These are phyloP conservation scores for Claviceps sp. DNA, from an alignment of 2,329 filamentous ascomycete genomes.

Conservation along the genomic window DNA sequence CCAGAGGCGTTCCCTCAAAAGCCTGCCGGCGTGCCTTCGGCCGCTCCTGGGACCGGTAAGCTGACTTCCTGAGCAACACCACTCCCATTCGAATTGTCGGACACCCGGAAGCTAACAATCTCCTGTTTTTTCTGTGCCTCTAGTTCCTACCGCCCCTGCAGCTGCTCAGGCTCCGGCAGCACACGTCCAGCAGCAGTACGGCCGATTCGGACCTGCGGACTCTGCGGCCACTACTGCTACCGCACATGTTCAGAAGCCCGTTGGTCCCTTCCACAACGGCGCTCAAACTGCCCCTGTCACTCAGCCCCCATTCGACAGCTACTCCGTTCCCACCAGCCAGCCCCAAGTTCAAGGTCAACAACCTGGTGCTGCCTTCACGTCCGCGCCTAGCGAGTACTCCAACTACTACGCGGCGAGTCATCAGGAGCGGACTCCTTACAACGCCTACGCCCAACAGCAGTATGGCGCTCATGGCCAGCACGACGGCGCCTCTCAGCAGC, in stretches of 20 bases:
- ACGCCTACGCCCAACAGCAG: slow-evolving; percentile 58
- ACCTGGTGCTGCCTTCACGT: slow-evolving; percentile 54
- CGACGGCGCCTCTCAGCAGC: slow-evolving; percentile 60
- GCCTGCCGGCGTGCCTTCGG: slow-evolving; percentile 26
- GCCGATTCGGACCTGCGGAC: slow-evolving; percentile 57
- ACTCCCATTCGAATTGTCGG: slow-evolving; percentile 3
- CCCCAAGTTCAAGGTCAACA: slow-evolving; percentile 41
- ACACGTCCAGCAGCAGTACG: slow-evolving; percentile 54
- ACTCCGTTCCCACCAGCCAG: slow-evolving; percentile 45
- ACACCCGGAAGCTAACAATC: slow-evolving; percentile 11
- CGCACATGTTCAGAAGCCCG: slow-evolving; percentile 58
- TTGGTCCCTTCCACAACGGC: slow-evolving; percentile 58
- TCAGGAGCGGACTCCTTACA: slow-evolving; percentile 61
- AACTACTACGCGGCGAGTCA: slow-evolving; percentile 74
- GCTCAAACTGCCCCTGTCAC: slow-evolving; percentile 48
- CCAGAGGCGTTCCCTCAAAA: slow-evolving; percentile 46
- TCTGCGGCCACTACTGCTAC: slow-evolving; percentile 31
- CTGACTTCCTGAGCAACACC: slow-evolving; percentile 8
- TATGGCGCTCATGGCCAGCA: slow-evolving; percentile 52
- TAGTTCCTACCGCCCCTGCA: slow-evolving; percentile 5
- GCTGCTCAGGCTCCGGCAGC: slow-evolving; percentile 37
- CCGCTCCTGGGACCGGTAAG: slow-evolving; percentile 21
- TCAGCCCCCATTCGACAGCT: slow-evolving; percentile 47
- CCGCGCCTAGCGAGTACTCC: slow-evolving; percentile 66
- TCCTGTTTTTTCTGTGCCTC: slow-evolving; percentile 3